Evolutionary conservation across 202 grass and related monocot species (phyloP).

Genomic region (Panicum hallii): DNA sequence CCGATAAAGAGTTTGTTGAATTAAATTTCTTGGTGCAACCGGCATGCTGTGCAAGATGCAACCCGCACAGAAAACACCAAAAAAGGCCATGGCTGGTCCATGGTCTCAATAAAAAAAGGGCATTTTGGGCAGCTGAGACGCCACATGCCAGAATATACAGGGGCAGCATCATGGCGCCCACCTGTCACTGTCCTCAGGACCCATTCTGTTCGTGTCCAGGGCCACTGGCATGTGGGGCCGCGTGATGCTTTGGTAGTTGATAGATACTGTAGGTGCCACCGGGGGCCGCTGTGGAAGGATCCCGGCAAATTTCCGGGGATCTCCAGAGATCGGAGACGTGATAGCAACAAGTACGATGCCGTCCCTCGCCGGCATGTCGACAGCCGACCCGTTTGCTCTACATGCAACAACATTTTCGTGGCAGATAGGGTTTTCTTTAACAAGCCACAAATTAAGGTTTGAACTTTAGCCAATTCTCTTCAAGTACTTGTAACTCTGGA

Average conservation of each 20-base stretch:
- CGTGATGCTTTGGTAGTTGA: not conserved
- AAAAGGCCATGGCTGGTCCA: not conserved
- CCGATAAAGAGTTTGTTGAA: not conserved
- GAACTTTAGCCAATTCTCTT: not conserved
- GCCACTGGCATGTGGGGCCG: constrained; percentile 2
- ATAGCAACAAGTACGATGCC: constrained; percentile 32
- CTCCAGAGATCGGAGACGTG: constrained; percentile 36
- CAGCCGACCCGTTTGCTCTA: constrained; percentile 12
- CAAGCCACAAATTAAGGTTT: not conserved
- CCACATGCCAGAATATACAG: constrained; percentile 46
- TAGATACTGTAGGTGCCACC: constrained; percentile 14
- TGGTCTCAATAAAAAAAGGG: not conserved
- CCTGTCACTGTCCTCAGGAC: constrained; percentile 5
- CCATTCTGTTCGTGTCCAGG: constrained; percentile 4
- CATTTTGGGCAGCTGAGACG: constrained; percentile 29
- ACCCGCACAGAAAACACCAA: too few species aligned
- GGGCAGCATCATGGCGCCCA: constrained; percentile 43
- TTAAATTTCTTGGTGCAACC: not conserved
- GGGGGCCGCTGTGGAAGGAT: constrained; percentile 33
- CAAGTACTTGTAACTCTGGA: not conserved
- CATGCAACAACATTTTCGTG: constrained; percentile 20
- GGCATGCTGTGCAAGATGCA: not conserved
- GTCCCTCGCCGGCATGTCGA: not conserved
- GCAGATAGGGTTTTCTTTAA: not conserved
- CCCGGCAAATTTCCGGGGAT: constrained; percentile 41